Evolutionary conservation across 225 moss, liverwort and hornwort species (phyloP).

Genomic region (Marchantia paleacea): DNA sequence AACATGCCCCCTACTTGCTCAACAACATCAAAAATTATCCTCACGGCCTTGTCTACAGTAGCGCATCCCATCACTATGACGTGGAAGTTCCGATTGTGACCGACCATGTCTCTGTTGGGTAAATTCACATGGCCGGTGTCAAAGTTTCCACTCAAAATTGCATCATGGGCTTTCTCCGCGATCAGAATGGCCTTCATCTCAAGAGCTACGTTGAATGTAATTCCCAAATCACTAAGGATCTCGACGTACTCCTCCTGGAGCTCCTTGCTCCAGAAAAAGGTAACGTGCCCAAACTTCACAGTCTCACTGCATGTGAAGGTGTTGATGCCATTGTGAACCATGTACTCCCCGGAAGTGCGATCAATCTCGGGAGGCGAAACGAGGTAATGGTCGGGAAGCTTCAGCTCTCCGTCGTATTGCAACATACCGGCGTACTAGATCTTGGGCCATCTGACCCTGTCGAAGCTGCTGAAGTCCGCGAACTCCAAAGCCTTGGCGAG

Average conservation of each 20-base stretch:
- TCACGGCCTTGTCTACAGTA: conserved; percentile 80
- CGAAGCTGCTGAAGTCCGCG: conserved; percentile 68
- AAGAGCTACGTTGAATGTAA: conserved; percentile 73
- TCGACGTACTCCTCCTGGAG: conserved; percentile 88
- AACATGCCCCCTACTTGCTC: conserved; percentile 76
- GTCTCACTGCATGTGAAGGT: conserved; percentile 98
- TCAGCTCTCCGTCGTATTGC: conserved; percentile 92
- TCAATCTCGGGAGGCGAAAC: conserved; percentile 89
- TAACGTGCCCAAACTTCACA: conserved; percentile 94
- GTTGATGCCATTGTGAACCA: conserved; percentile 74
- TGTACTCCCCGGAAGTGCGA: conserved; percentile 77
- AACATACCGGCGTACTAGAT: conserved; percentile 82
- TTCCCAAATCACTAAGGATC: conserved; percentile 80
- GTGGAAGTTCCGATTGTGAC: conserved; percentile 74
- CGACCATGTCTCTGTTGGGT: conserved; percentile 95
- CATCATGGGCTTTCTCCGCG: conserved; percentile 78
- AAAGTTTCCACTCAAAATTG: conserved; percentile 81
- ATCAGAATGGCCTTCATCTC: conserved; percentile 89
- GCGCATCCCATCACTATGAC: conserved; percentile 72
- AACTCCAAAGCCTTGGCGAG: conserved; percentile 78
- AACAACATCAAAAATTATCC: conserved; percentile 88
- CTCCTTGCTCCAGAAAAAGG: conserved; percentile 89
- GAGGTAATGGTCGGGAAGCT: conserved; percentile 68
- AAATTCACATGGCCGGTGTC: conserved; percentile 77
- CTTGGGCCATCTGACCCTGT: conserved; percentile 70